Percentiles rank a stretch among this genome's conserved stretches.
Conservation (phyloP, 2,329 filamentous ascomycete species). For the Curvularia sp. region DNA sequence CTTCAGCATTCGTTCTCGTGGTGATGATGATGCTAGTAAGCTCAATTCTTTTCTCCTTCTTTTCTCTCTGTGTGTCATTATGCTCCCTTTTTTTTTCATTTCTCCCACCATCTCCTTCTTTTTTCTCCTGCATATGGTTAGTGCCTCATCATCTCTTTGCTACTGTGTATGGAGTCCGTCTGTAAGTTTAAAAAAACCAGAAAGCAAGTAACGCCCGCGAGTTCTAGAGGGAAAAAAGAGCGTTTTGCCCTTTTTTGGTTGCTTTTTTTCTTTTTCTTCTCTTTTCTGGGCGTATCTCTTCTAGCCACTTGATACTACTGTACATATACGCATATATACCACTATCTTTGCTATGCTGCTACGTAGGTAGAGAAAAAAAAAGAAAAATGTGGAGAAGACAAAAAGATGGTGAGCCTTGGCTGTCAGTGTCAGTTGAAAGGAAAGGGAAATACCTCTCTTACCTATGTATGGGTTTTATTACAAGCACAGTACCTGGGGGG, state of each 20-base stretch:
- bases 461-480: no score
- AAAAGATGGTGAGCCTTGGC: no score
- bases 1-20: conserved; percentile 44
- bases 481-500: no score
- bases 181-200: background rate
- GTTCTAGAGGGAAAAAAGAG: background rate
- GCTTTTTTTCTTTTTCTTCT: background rate
- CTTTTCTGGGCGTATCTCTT: background rate
- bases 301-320: no score
- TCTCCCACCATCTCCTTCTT: background rate
- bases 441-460: no score
- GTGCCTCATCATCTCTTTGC: background rate
- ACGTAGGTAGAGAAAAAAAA: background rate
- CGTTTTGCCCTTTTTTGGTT: background rate
- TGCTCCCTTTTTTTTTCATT: no score
- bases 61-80: background rate
- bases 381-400: background rate
- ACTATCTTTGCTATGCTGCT: no score
- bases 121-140: background rate
- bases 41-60: background rate
- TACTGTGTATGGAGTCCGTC: no score
- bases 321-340: background rate
- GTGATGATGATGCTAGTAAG: conserved; percentile 22
- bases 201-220: background rate
- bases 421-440: no score